These are phyloP conservation scores for Nannizzia gypsea DNA, from an alignment of 2,329 filamentous ascomycete species.

Conservation along the genomic window DNA sequence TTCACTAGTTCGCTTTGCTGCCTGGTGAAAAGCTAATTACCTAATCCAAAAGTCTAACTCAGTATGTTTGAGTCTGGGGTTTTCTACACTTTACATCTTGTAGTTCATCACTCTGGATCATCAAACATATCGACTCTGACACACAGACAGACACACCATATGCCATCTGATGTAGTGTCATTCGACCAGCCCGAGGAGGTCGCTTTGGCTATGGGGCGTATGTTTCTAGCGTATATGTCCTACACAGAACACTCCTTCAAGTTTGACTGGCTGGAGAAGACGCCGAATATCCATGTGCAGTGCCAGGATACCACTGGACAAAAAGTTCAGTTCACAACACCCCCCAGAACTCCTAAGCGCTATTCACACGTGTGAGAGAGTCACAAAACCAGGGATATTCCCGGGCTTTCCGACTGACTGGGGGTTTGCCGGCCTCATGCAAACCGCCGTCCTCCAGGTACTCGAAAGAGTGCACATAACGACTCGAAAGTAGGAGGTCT, in stretches of 20 bases:
- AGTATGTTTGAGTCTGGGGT: too few relatives aligned
- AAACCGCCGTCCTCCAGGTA: too few relatives aligned
- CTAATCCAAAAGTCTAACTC: too few relatives aligned
- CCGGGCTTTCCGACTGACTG: constrained; percentile 7
- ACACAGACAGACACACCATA: background rate
- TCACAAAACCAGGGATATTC: background rate
- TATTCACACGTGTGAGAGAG: constrained; percentile 9
- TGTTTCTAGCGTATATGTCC: background rate
- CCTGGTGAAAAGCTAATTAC: too few relatives aligned
- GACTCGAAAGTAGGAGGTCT: too few relatives aligned
- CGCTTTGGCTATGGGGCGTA: background rate
- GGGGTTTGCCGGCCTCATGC: constrained; percentile 7
- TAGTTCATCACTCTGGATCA: too few relatives aligned
- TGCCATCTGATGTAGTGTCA: too few relatives aligned
- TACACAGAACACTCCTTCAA: constrained; percentile 9
- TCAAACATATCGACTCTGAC: too few relatives aligned
- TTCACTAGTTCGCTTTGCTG: too few relatives aligned
- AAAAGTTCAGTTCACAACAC: constrained; percentile 6
- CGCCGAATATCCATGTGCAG: constrained; percentile 10
- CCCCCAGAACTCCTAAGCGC: constrained; percentile 10
- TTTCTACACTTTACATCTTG: too few relatives aligned
- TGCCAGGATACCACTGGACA: constrained; percentile 10
- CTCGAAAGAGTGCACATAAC: too few relatives aligned
- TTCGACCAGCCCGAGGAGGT: background rate
- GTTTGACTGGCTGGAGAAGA: constrained; percentile 13